A percentile compares a stretch with the other conserved stretches of the same genome.
These are phyloP conservation scores for Stentor roeselii DNA, from an alignment of 73 alveolate genomes.

Conservation along the genomic window DNA sequence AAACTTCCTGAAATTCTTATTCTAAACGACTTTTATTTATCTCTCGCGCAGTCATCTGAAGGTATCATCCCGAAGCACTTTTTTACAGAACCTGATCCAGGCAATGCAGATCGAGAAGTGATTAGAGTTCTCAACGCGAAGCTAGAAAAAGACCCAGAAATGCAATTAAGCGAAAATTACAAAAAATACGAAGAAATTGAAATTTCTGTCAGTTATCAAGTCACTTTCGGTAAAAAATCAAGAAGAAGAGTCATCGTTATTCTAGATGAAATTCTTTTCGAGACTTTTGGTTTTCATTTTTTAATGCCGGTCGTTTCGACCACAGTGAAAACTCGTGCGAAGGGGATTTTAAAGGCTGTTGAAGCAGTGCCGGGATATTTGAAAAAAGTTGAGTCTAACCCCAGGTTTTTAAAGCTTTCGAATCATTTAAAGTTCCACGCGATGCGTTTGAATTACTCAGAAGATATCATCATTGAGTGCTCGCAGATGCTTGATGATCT, in stretches of 20 bases:
- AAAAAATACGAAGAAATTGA: too few relatives aligned
- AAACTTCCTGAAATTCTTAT: too few relatives aligned
- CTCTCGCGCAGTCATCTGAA: too few relatives aligned
- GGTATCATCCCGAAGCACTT: neutral
- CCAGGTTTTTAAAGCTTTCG: neutral
- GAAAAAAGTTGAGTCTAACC: neutral
- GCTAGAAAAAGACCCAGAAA: slow-evolving; percentile 55
- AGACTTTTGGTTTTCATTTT: slow-evolving; percentile 6
- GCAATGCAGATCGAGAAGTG: slow-evolving; percentile 56
- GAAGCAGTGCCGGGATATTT: too few relatives aligned
- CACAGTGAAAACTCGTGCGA: neutral
- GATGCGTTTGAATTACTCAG: neutral
- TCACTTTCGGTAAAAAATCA: too few relatives aligned
- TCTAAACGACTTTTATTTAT: too few relatives aligned
- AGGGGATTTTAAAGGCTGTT: too few relatives aligned
- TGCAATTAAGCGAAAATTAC: slow-evolving; percentile 68
- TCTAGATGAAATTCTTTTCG: neutral
- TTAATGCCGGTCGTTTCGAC: neutral
- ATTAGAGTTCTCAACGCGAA: slow-evolving; percentile 56
- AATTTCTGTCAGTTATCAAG: too few relatives aligned
- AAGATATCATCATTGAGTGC: neutral
- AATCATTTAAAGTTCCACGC: neutral
- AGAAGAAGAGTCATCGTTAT: neutral
- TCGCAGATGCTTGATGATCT: slow-evolving; percentile 10
- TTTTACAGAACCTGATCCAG: neutral